Evolutionary conservation across 2,329 filamentous ascomycete genomes (phyloP).

Genomic region (Gaeumannomyces tritici): DNA sequence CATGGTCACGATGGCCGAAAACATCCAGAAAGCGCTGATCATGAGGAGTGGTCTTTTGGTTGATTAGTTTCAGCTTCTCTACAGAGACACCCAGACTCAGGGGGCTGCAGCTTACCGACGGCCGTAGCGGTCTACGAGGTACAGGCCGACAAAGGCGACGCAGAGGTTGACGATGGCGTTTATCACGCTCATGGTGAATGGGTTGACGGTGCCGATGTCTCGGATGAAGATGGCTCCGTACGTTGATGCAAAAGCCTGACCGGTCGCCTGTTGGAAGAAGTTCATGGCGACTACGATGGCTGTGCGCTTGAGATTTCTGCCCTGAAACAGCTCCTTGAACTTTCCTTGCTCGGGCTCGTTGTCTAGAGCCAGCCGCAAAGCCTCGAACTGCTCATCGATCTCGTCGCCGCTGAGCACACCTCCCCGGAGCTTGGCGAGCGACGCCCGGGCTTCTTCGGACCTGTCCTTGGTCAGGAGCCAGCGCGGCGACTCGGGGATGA

Average conservation of each 20-base stretch:
- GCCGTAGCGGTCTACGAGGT: constrained; percentile 5
- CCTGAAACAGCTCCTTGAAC: constrained; percentile 32
- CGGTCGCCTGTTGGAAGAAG: constrained; percentile 20
- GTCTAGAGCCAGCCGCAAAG: background rate
- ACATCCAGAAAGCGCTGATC: constrained; percentile 18
- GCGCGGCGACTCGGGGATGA: constrained; percentile 17
- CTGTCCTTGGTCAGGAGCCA: constrained; percentile 14
- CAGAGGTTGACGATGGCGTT: constrained; percentile 3
- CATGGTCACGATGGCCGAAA: constrained; percentile 22
- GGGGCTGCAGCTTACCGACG: constrained; percentile 2
- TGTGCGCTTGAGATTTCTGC: constrained; percentile 17
- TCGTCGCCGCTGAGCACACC: constrained; percentile 6
- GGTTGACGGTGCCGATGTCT: constrained; percentile 17
- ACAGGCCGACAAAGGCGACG: background rate
- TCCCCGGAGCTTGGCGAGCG: constrained; percentile 9
- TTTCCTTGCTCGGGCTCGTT: constrained; percentile 4
- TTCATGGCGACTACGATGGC: constrained; percentile 15
- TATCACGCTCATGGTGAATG: constrained; percentile 14
- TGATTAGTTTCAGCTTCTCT: background rate
- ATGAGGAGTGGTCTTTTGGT: constrained; percentile 12
- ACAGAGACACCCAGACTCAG: background rate
- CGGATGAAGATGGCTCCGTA: constrained; percentile 22
- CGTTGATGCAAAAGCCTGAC: constrained; percentile 17
- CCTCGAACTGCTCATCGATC: constrained; percentile 5
- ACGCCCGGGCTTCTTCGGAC: background rate